A percentile compares a stretch with the other conserved stretches of the same genome.
phyloP scores from a whole-genome alignment of 2,329 filamentous ascomycete genomes.

The Diaporthe ilicicola region DNA sequence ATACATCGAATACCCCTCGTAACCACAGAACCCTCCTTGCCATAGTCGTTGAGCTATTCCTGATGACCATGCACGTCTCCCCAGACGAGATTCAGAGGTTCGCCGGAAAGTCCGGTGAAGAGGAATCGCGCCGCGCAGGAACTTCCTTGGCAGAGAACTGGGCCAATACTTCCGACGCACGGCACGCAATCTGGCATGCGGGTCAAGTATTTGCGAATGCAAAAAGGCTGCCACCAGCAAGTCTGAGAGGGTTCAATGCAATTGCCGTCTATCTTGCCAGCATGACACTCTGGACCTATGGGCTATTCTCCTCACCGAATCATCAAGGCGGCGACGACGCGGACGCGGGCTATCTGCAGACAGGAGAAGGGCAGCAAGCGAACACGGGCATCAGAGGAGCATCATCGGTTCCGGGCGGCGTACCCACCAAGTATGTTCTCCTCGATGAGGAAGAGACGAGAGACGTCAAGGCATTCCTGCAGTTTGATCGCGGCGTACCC shows the following conservation, averaged over 20 bases:
- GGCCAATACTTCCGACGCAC: constrained; percentile 37
- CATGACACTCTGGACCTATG: constrained; percentile 41
- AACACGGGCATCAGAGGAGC: not conserved
- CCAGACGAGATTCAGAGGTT: constrained; percentile 41
- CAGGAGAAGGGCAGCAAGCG: constrained; percentile 11
- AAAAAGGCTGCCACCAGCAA: constrained; percentile 37
- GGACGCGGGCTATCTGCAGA: not conserved
- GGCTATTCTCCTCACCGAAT: constrained; percentile 34
- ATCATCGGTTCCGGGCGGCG: constrained; percentile 17
- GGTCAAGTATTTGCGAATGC: constrained; percentile 39
- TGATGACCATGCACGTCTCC: constrained; percentile 41
- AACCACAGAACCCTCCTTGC: constrained; percentile 35
- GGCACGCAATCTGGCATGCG: constrained; percentile 41
- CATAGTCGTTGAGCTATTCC: constrained; percentile 39
- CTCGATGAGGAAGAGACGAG: constrained; percentile 40
- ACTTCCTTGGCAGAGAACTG: constrained; percentile 37
- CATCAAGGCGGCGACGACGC: not conserved
- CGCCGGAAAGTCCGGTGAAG: constrained; percentile 41
- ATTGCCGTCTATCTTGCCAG: constrained; percentile 41
- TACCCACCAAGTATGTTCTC: constrained; percentile 33
- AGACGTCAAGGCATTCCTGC: constrained; percentile 39
- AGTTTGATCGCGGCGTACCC: constrained; percentile 38
- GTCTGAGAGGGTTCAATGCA: constrained; percentile 39
- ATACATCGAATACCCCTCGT: constrained; percentile 26
- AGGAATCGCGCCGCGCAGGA: constrained; percentile 39